Evolutionary conservation across 2,329 filamentous ascomycete genomes (phyloP).

Genomic region (Diaporthe sp.): DNA sequence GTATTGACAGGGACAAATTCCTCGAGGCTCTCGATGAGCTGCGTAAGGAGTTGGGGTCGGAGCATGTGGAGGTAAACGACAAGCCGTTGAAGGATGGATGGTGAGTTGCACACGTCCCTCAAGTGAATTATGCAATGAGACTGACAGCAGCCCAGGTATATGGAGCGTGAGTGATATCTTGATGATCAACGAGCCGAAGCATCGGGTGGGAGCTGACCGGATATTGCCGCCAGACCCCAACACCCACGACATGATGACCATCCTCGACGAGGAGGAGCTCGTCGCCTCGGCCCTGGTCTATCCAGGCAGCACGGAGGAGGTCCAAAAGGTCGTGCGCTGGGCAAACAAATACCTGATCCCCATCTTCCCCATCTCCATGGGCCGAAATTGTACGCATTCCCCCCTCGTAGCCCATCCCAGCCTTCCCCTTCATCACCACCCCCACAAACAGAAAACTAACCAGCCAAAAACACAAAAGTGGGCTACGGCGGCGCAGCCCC

Average conservation of each 20-base stretch:
- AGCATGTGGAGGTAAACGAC: conserved; percentile 53
- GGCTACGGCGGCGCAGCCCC: conserved; percentile 57
- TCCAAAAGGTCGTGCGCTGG: conserved; percentile 46
- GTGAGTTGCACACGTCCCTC: conserved; percentile 40
- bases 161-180: conserved; percentile 34
- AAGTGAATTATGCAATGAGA: background rate
- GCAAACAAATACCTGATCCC: conserved; percentile 48
- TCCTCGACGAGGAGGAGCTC: conserved; percentile 55
- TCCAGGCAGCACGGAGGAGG: conserved; percentile 46
- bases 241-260: conserved; percentile 50
- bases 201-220: background rate
- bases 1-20: conserved; percentile 44
- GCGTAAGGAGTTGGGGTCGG: conserved; percentile 45
- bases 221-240: conserved; percentile 32
- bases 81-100: conserved; percentile 53
- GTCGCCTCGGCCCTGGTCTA: conserved; percentile 51
- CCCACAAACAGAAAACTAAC: background rate
- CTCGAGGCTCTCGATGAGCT: conserved; percentile 47
- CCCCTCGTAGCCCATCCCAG: no score
- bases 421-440: background rate
- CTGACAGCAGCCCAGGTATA: conserved; percentile 23
- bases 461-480: conserved; percentile 35
- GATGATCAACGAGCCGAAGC: conserved; percentile 26
- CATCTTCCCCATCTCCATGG: conserved; percentile 50
- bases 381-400: conserved; percentile 45